Evolutionary conservation across 352 stramenopile species (phyloP).

Genomic region (Aphanomyces stellatus): DNA sequence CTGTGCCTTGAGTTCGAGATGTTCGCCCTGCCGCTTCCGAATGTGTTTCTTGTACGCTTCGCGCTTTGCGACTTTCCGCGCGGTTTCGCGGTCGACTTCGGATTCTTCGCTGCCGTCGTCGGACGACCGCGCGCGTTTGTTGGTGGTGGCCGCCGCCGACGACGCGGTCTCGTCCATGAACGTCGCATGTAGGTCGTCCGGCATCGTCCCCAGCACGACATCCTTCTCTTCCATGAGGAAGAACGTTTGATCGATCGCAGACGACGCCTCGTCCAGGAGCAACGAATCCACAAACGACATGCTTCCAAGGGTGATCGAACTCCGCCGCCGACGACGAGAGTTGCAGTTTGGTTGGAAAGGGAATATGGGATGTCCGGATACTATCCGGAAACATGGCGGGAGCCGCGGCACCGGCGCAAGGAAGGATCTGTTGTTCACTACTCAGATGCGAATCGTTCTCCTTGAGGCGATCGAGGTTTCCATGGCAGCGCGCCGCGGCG

Average conservation of each 20-base stretch:
- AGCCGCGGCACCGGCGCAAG: neutral
- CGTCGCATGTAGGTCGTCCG: neutral
- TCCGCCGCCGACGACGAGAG: neutral
- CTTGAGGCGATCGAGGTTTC: too few species aligned
- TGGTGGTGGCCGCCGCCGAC: neutral
- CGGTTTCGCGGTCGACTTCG: constrained; percentile 8
- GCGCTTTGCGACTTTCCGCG: constrained; percentile 13
- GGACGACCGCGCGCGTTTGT: neutral
- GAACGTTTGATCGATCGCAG: neutral
- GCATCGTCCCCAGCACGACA: neutral
- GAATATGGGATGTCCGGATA: constrained; percentile 2
- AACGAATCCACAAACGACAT: constrained; percentile 9
- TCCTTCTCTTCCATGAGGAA: constrained; percentile 6
- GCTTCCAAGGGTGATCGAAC: neutral
- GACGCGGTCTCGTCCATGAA: neutral
- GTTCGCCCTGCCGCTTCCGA: constrained; percentile 17
- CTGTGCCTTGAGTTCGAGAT: constrained; percentile 12
- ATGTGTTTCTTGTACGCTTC: constrained; percentile 22
- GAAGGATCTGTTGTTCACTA: neutral
- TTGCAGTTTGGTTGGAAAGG: neutral
- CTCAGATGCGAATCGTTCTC: neutral
- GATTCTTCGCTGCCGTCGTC: neutral
- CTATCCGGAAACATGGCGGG: neutral
- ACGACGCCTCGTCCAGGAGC: neutral
- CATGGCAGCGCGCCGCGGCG: too few species aligned